A percentile compares a stretch with the other conserved stretches of the same genome.
phyloP scores from a whole-genome alignment of 2,329 filamentous ascomycete species.

The Pleomassaria siparia region DNA sequence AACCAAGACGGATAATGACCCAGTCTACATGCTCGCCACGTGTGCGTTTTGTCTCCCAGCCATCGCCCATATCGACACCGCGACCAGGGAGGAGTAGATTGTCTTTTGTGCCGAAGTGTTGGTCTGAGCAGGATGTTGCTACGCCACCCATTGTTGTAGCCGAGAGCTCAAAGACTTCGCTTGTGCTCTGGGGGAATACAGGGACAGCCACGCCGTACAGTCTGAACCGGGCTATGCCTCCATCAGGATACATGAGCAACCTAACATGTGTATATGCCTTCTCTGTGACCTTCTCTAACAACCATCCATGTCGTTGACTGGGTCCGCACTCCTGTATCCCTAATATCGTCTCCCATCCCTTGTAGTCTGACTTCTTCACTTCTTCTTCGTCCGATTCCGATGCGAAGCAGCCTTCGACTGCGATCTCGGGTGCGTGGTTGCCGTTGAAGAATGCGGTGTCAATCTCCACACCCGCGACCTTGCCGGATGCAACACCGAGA shows the following conservation, averaged over 20 bases:
- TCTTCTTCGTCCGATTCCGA: slow-evolving; percentile 60
- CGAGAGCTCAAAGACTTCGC: slow-evolving; percentile 72
- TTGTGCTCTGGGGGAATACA: slow-evolving; percentile 68
- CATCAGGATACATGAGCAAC: slow-evolving; percentile 83
- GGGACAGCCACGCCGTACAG: slow-evolving; percentile 76
- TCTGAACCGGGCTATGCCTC: slow-evolving; percentile 78
- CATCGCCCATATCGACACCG: slow-evolving; percentile 83
- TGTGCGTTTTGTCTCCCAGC: slow-evolving; percentile 81
- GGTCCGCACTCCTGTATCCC: slow-evolving; percentile 72
- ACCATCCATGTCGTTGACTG: slow-evolving; percentile 72
- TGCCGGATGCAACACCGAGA: slow-evolving; percentile 67
- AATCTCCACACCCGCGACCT: slow-evolving; percentile 72
- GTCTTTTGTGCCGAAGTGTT: slow-evolving; percentile 81
- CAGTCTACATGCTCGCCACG: slow-evolving; percentile 76
- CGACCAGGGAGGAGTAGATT: slow-evolving; percentile 78
- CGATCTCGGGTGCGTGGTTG: slow-evolving; percentile 78
- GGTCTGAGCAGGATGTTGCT: slow-evolving; percentile 74
- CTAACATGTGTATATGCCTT: slow-evolving; percentile 79
- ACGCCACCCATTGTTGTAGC: slow-evolving; percentile 78
- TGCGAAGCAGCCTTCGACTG: slow-evolving; percentile 72
- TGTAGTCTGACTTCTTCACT: slow-evolving; percentile 49
- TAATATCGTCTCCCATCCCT: slow-evolving; percentile 70
- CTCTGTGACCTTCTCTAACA: slow-evolving; percentile 56
- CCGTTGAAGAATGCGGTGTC: slow-evolving; percentile 82
- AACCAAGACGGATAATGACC: slow-evolving; percentile 74